Conservation (phyloP, 176 grass and related monocot genomes). For the Eragrostis curvula region DNA sequence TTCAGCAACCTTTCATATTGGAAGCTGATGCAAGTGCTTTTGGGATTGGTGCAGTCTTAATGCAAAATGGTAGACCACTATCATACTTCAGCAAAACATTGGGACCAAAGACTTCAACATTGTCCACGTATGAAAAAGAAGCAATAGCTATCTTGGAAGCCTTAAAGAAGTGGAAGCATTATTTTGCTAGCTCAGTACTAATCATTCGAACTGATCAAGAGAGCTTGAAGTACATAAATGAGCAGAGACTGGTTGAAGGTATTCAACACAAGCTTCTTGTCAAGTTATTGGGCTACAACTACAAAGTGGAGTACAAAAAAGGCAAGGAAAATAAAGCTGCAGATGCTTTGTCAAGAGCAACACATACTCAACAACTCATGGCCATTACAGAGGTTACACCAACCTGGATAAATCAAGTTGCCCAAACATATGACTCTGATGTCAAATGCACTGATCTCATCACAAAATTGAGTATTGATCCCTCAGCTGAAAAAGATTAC, state of each 20-base stretch:
- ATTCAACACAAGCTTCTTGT: not conserved
- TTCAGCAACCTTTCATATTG: not conserved
- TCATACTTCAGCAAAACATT: not conserved
- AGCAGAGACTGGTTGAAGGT: not conserved
- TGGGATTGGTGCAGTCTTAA: not conserved
- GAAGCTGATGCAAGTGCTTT: not conserved
- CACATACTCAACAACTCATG: too few relatives aligned
- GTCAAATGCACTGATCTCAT: rapidly evolving
- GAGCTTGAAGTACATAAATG: not conserved
- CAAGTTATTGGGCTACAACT: not conserved
- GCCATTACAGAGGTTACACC: too few relatives aligned
- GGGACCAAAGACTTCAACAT: rapidly evolving
- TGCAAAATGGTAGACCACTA: not conserved
- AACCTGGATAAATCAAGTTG: too few relatives aligned
- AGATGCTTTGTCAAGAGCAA: not conserved
- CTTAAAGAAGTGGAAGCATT: not conserved
- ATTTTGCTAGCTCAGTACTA: not conserved
- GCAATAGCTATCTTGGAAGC: not conserved
- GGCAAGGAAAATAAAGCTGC: not conserved
- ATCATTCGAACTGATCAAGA: not conserved
- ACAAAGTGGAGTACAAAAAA: not conserved
- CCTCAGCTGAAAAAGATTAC: too few relatives aligned
- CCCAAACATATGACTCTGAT: rapidly evolving
- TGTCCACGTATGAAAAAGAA: not conserved
- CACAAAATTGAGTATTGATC: too few relatives aligned